phyloP scores from a whole-genome alignment of 495 filamentous ascomycete species.

The Pyrenula aspistea region DNA sequence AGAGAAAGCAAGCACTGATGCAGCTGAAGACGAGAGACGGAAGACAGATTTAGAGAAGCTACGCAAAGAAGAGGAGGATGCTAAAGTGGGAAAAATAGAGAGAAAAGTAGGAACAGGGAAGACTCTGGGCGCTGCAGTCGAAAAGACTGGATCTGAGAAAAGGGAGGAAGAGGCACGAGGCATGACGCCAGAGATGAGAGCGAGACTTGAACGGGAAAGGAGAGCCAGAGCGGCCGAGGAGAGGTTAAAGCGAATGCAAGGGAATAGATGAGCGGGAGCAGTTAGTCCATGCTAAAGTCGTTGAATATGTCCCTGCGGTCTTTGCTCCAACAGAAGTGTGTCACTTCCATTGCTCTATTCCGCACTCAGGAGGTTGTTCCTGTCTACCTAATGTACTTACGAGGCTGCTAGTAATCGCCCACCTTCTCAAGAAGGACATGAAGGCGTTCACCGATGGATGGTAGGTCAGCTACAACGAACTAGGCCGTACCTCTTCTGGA shows the following conservation, averaged over 20 bases:
- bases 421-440: too few relatives aligned
- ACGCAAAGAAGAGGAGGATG: slow-evolving; percentile 50
- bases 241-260: slow-evolving; percentile 55
- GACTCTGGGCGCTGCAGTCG: slow-evolving; percentile 34
- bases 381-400: too few relatives aligned
- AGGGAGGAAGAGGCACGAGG: slow-evolving; percentile 74
- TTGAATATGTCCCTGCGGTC: too few relatives aligned
- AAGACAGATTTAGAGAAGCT: slow-evolving; percentile 54
- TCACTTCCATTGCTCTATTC: too few relatives aligned
- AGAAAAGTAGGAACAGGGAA: slow-evolving; percentile 29
- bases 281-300: too few relatives aligned
- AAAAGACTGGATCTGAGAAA: slow-evolving; percentile 60
- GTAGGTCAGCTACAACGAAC: too few relatives aligned
- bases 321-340: too few relatives aligned
- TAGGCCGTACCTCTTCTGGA: too few relatives aligned
- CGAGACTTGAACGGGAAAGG: slow-evolving; percentile 67
- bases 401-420: too few relatives aligned
- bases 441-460: too few relatives aligned
- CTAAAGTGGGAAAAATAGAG: slow-evolving; percentile 32
- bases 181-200: slow-evolving; percentile 71
- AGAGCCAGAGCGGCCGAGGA: slow-evolving; percentile 82
- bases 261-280: slow-evolving; percentile 15
- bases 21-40: slow-evolving; percentile 43
- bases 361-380: too few relatives aligned
- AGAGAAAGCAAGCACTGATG: slow-evolving; percentile 46